Evolutionary conservation across 106 monocot species (phyloP).

Genomic region (Allium cepa): DNA sequence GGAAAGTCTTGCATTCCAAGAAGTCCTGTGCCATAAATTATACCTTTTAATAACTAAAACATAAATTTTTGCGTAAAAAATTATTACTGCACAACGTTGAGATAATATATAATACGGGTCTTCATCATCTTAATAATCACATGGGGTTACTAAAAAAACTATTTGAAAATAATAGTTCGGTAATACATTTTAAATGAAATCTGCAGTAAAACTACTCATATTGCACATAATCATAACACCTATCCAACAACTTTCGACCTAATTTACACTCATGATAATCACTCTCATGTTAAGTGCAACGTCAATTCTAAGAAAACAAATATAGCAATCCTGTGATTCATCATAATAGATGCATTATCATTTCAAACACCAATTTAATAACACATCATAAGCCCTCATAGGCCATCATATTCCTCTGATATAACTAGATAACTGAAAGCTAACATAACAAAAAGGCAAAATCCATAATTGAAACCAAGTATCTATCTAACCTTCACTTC

Average conservation of each 20-base stretch:
- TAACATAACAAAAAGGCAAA: constrained; percentile 1
- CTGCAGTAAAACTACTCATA: background rate
- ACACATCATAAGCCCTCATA: background rate
- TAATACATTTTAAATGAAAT: background rate
- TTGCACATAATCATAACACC: background rate
- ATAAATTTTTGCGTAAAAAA: background rate
- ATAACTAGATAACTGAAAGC: background rate
- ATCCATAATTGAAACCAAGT: background rate
- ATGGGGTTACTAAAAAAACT: background rate
- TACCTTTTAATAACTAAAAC: background rate
- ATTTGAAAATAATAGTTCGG: background rate
- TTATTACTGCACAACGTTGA: background rate
- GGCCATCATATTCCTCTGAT: constrained; percentile 3
- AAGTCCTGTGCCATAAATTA: background rate
- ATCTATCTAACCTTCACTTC: constrained; percentile 53
- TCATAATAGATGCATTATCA: background rate
- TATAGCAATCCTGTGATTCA: background rate
- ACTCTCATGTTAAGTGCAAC: background rate
- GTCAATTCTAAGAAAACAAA: background rate
- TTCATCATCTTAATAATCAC: background rate
- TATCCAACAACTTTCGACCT: background rate
- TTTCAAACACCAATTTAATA: background rate
- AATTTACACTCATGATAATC: constrained; percentile 5
- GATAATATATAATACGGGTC: background rate
- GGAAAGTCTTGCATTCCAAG: background rate